These are phyloP conservation scores for Globisporangium nunn DNA, from an alignment of 352 stramenopile species.

Conservation along the genomic window DNA sequence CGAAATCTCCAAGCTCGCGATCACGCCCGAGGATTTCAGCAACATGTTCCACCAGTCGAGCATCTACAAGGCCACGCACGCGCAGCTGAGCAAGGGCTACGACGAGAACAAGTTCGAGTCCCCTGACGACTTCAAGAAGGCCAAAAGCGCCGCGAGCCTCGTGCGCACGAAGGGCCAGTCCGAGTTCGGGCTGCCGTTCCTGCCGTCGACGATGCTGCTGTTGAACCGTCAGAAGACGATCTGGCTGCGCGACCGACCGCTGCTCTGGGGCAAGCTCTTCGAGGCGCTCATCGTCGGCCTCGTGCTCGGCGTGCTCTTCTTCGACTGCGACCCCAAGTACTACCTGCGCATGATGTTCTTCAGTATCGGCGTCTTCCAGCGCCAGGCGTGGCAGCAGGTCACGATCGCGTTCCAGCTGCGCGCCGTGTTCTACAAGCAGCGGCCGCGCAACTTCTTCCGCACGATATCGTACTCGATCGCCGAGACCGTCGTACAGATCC, in stretches of 20 bases:
- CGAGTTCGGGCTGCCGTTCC: conserved; percentile 14
- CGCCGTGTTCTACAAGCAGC: conserved; percentile 85
- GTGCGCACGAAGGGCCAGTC: conserved; percentile 1
- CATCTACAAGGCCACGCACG: conserved; percentile 10
- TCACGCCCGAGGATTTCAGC: conserved; percentile 18
- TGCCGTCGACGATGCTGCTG: conserved; percentile 21
- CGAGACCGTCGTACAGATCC: conserved; percentile 6
- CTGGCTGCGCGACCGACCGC: conserved; percentile 32
- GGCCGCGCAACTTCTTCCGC: conserved; percentile 77
- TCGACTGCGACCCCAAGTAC: conserved; percentile 28
- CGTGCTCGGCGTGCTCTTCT: conserved; percentile 52
- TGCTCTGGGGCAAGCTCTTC: conserved; percentile 33
- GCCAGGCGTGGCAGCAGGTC: conserved; percentile 54
- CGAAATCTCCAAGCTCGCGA: not conserved
- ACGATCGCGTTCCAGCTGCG: conserved; percentile 65
- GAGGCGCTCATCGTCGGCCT: conserved; percentile 60
- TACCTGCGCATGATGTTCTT: conserved; percentile 61
- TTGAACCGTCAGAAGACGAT: conserved; percentile 37
- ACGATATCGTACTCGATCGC: conserved; percentile 66
- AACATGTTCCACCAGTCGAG: conserved; percentile 14
- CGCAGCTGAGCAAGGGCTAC: conserved; percentile 9
- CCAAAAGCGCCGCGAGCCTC: no score
- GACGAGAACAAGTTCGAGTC: not conserved
- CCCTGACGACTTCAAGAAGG: no score
- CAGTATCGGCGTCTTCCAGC: conserved; percentile 35